These are phyloP conservation scores for Porodaedalea pini DNA, from an alignment of 1,284 basidiomycete genomes.

Conservation along the genomic window DNA sequence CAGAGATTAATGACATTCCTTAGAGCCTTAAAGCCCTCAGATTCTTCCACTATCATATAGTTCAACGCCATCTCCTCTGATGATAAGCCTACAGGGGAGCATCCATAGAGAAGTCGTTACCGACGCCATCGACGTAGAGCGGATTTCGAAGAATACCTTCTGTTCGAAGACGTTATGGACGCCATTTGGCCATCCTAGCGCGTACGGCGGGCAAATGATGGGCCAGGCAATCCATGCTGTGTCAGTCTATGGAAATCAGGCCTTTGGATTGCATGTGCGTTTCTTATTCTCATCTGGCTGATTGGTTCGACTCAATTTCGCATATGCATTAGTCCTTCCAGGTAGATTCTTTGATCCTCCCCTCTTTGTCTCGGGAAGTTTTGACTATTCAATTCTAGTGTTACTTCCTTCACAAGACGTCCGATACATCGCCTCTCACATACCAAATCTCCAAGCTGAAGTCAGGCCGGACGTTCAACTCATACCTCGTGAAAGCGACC, in stretches of 20 bases:
- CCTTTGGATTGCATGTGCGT: slow-evolving; percentile 72
- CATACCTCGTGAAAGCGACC: slow-evolving; percentile 69
- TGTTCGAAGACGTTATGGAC: slow-evolving; percentile 71
- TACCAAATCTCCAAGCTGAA: slow-evolving; percentile 81
- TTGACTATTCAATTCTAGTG: slow-evolving; percentile 51
- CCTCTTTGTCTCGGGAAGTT: slow-evolving; percentile 26
- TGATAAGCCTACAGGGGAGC: neutral
- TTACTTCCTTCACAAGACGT: slow-evolving; percentile 78
- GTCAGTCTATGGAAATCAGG: slow-evolving; percentile 63
- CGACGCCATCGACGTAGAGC: slow-evolving; percentile 71
- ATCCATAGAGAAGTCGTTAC: slow-evolving; percentile 49
- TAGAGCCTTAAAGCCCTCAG: too few species aligned
- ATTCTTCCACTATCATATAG: too few species aligned
- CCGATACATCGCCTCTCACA: slow-evolving; percentile 65
- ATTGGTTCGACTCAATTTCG: neutral
- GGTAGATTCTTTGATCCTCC: neutral
- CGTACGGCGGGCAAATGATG: slow-evolving; percentile 89
- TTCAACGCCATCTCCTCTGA: neutral
- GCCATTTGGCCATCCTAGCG: slow-evolving; percentile 66
- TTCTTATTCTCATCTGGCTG: slow-evolving; percentile 20
- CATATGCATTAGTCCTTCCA: neutral
- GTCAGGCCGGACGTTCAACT: slow-evolving; percentile 69
- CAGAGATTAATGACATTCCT: too few species aligned
- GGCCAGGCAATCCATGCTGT: slow-evolving; percentile 82
- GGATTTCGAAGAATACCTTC: slow-evolving; percentile 72